Evolutionary conservation across 768 basidiomycete species (phyloP).

Genomic region (Leccinum sublutescens): DNA sequence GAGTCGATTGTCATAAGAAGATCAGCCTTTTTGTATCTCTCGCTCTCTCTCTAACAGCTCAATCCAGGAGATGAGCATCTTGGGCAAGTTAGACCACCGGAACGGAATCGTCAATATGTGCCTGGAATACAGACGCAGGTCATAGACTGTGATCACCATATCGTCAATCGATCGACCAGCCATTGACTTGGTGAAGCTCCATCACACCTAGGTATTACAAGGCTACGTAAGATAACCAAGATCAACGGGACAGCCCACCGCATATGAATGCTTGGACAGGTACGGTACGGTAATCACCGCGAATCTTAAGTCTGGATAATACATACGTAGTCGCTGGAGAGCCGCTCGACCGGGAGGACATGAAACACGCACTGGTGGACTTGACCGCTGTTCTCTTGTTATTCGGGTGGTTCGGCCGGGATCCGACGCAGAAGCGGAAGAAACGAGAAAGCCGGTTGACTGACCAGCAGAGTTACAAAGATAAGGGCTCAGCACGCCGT

Average conservation of each 20-base stretch:
- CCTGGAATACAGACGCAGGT: neutral
- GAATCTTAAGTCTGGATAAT: neutral
- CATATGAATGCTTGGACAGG: neutral
- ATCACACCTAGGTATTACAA: neutral
- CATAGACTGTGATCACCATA: neutral
- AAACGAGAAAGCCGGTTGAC: neutral
- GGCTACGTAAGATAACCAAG: neutral
- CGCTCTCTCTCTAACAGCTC: neutral
- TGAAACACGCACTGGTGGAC: neutral
- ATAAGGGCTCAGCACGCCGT: neutral
- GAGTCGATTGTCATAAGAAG: neutral
- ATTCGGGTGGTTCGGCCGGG: neutral
- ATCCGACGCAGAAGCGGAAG: neutral
- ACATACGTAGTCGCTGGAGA: neutral
- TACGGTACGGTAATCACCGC: neutral
- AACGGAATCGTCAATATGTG: neutral
- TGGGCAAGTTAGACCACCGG: neutral
- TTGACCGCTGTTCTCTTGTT: neutral
- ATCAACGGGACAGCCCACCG: neutral
- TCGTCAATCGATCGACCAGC: neutral
- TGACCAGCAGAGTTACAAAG: neutral
- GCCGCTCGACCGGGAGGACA: neutral
- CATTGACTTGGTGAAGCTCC: neutral
- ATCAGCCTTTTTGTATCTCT: neutral
- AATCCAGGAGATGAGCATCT: neutral